Percentiles rank a stretch among this genome's conserved stretches.
Evolutionary conservation across 2,329 filamentous ascomycete genomes (phyloP).

Genomic region (Beauveria pseudobassiana): DNA sequence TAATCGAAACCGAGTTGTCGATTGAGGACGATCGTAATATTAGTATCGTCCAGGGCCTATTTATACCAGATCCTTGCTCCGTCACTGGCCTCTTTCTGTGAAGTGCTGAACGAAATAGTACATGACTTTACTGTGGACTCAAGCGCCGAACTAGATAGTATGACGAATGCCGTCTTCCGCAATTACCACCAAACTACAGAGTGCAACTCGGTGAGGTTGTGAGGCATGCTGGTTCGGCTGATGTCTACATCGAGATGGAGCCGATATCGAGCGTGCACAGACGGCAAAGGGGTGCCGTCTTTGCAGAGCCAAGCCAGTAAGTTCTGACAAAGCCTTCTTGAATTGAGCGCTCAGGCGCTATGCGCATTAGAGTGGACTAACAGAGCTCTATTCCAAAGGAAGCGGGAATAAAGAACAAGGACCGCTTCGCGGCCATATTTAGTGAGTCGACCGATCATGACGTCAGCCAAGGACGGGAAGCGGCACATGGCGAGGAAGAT

Average conservation of each 20-base stretch:
- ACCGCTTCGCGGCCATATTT: not conserved
- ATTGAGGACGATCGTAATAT: too few species aligned
- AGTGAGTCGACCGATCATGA: not conserved
- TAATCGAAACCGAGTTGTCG: too few species aligned
- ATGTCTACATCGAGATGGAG: not conserved
- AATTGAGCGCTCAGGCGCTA: too few species aligned
- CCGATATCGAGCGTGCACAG: not conserved
- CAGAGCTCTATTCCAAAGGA: not conserved
- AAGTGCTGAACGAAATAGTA: too few species aligned
- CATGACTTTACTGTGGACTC: too few species aligned
- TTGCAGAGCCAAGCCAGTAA: not conserved
- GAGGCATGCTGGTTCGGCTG: not conserved
- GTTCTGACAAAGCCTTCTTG: not conserved
- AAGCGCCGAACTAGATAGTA: too few species aligned
- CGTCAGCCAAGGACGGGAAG: constrained; percentile 1
- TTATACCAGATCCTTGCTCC: not conserved
- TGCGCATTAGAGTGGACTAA: not conserved
- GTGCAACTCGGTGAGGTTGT: not conserved
- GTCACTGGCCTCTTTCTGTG: not conserved
- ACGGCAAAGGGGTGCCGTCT: not conserved
- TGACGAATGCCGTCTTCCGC: too few species aligned
- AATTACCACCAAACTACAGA: too few species aligned
- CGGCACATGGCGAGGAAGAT: not conserved
- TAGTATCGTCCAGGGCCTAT: not conserved
- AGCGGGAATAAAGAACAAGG: not conserved